Percentiles rank a stretch among this genome's conserved stretches.
These are phyloP conservation scores for Gloeopeniophorella convolvens DNA, from an alignment of 768 basidiomycete species.

Conservation along the genomic window DNA sequence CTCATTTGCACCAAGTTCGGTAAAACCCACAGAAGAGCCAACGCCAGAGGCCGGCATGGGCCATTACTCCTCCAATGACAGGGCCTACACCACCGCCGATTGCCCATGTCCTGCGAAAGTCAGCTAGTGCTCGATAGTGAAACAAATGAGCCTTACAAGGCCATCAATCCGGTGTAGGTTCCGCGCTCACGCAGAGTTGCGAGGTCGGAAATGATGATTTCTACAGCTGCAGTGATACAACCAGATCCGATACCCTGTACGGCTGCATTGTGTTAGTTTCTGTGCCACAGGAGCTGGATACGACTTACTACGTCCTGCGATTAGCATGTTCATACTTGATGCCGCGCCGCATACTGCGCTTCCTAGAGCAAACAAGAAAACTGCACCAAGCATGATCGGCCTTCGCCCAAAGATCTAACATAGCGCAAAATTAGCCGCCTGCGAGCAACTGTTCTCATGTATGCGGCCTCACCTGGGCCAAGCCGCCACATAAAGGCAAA, in stretches of 20 bases:
- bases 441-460: too few species aligned
- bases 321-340: neutral
- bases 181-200: conserved; percentile 32
- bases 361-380: neutral
- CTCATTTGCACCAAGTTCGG: neutral
- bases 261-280: too few species aligned
- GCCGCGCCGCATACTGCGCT: neutral
- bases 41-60: conserved; percentile 17
- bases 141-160: conserved; percentile 20
- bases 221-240: conserved; percentile 25
- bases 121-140: neutral
- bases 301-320: neutral
- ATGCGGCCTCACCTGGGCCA: too few species aligned
- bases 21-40: conserved; percentile 21
- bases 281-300: too few species aligned
- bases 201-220: conserved; percentile 30
- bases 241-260: conserved; percentile 28
- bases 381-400: neutral
- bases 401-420: neutral
- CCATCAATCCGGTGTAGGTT: conserved; percentile 26
- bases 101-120: conserved; percentile 23
- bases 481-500: too few species aligned
- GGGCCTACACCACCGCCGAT: conserved; percentile 26
- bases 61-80: conserved; percentile 26
- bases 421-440: too few species aligned